phyloP scores from a whole-genome alignment of 202 grass and related monocot species.

The Zizania palustris region DNA sequence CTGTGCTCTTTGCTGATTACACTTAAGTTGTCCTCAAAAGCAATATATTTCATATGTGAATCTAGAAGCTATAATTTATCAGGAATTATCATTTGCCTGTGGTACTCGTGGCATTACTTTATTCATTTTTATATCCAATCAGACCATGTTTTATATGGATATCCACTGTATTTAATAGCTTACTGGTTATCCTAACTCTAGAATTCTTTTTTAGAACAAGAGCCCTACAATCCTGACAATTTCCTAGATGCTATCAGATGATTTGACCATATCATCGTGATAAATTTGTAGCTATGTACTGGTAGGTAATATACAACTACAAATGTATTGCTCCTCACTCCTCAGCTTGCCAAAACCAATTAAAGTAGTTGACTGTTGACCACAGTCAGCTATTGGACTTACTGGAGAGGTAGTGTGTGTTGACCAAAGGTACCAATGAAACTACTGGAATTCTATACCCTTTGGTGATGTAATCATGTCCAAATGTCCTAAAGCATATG shows the following conservation, averaged over 20 bases:
- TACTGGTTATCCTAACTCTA: not conserved
- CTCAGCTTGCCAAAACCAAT: conserved; percentile 3
- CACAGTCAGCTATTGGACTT: not conserved
- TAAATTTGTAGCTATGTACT: not conserved
- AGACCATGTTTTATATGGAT: conserved; percentile 29
- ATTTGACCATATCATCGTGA: not conserved
- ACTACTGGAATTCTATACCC: not conserved
- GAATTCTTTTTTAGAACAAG: not conserved
- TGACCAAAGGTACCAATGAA: not conserved
- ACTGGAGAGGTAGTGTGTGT: not conserved
- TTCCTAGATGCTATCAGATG: conserved; percentile 4
- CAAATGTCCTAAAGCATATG: not conserved
- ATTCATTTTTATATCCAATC: conserved; percentile 17
- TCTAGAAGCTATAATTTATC: not conserved
- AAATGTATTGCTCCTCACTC: not conserved
- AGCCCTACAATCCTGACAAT: not conserved
- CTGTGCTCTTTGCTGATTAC: conserved; percentile 10
- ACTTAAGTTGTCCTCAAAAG: not conserved
- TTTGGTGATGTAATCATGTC: not conserved
- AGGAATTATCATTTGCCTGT: conserved; percentile 11
- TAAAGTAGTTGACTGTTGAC: not conserved
- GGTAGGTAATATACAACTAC: not conserved
- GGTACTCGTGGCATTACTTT: conserved; percentile 3
- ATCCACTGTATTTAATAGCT: not conserved
- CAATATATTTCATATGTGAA: conserved; percentile 28